Evolutionary conservation across 441 rosid genomes (phyloP).

Genomic region (Syzygium syzygioides): DNA sequence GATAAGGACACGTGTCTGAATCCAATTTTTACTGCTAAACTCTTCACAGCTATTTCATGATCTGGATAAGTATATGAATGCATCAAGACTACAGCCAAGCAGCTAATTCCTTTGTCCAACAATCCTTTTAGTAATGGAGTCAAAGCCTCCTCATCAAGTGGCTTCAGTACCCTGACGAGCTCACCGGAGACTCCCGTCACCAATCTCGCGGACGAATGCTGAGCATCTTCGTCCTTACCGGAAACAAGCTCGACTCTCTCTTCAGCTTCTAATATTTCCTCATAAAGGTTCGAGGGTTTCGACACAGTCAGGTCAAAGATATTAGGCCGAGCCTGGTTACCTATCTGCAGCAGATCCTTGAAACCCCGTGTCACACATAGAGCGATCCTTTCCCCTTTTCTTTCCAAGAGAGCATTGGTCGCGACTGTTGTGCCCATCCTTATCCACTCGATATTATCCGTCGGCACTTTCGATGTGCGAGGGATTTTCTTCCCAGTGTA

Average conservation of each 20-base stretch:
- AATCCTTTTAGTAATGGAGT: conserved; percentile 48
- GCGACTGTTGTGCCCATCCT: conserved; percentile 98
- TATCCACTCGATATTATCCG: conserved; percentile 88
- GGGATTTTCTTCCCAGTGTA: conserved; percentile 64
- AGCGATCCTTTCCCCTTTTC: conserved; percentile 90
- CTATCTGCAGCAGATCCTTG: conserved; percentile 85
- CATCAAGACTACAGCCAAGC: conserved; percentile 88
- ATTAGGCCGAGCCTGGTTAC: conserved; percentile 86
- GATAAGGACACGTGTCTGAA: conserved; percentile 88
- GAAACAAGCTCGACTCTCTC: conserved; percentile 80
- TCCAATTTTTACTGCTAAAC: conserved; percentile 69
- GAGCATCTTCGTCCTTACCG: conserved; percentile 24
- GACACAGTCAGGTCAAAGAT: conserved; percentile 82
- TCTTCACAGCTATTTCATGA: conserved; percentile 75
- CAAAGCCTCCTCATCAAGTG: conserved; percentile 53
- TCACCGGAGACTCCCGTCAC: conserved; percentile 83
- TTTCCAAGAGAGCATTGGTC: conserved; percentile 88
- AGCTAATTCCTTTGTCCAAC: conserved; percentile 70
- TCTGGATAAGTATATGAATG: conserved; percentile 87
- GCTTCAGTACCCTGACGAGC: conserved; percentile 66
- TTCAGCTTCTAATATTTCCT: conserved; percentile 78
- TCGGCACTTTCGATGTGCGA: conserved; percentile 64
- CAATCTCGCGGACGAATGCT: conserved; percentile 13
- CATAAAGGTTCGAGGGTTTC: conserved; percentile 80
- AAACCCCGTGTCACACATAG: conserved; percentile 84